These are phyloP conservation scores for Fistulina hepatica DNA, from an alignment of 1,284 basidiomycete genomes.

Conservation along the genomic window DNA sequence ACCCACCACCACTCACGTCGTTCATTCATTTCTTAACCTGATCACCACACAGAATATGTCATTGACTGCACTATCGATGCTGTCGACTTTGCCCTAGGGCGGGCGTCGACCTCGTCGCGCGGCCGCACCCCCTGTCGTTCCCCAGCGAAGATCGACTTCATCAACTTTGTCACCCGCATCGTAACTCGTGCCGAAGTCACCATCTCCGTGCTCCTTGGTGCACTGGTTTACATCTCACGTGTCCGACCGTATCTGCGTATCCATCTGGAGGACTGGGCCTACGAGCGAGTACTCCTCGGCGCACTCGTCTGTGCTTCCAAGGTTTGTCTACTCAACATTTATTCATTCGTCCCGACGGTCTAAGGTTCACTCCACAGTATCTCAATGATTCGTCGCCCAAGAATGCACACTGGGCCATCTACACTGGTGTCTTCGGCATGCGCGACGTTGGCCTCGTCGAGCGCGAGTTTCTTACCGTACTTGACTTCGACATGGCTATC, in stretches of 20 bases:
- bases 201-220: conserved; percentile 35
- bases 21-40: too few species aligned
- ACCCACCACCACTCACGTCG: too few species aligned
- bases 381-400: conserved; percentile 47
- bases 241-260: conserved; percentile 46
- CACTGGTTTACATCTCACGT: conserved; percentile 44
- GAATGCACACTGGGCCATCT: conserved; percentile 50
- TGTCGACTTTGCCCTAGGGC: conserved; percentile 43
- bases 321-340: conserved; percentile 23
- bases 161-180: conserved; percentile 37
- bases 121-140: conserved; percentile 13
- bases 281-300: conserved; percentile 50
- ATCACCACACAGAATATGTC: conserved; percentile 42
- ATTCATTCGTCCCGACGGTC: conserved; percentile 7
- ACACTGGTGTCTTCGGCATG: conserved; percentile 50
- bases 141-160: conserved; percentile 31
- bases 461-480: conserved; percentile 48
- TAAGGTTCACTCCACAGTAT: conserved; percentile 29
- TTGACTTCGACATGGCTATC: conserved; percentile 41
- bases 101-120: conserved; percentile 25
- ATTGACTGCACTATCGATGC: conserved; percentile 40
- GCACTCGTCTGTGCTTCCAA: conserved; percentile 46
- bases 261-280: conserved; percentile 47
- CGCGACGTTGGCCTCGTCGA: conserved; percentile 50
- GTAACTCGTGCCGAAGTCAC: conserved; percentile 42